Percentiles rank a stretch among this genome's conserved stretches.
Conservation (phyloP, 805 yeast species). For the Metschnikowia colocasiae region DNA sequence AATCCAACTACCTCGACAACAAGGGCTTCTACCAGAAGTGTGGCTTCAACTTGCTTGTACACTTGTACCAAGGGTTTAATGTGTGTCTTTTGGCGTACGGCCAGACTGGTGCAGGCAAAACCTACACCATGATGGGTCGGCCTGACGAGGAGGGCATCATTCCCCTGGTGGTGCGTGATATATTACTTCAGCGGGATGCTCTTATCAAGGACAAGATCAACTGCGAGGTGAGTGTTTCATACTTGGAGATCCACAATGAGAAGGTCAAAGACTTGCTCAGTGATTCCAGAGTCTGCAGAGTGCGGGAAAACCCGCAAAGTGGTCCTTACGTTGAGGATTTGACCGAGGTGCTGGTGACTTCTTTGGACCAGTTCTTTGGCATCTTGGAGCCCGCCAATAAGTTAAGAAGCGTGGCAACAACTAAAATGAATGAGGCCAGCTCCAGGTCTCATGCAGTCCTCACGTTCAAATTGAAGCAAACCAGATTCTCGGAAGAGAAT, state of each 20-base stretch:
- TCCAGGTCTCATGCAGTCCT: slow-evolving; percentile 82
- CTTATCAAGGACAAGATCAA: slow-evolving; percentile 36
- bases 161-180: slow-evolving; percentile 46
- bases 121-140: slow-evolving; percentile 42
- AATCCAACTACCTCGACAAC: slow-evolving; percentile 46
- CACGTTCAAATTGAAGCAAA: slow-evolving; percentile 59
- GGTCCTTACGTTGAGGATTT: slow-evolving; percentile 75
- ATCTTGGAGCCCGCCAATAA: slow-evolving; percentile 50
- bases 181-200: slow-evolving; percentile 43
- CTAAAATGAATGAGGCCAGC: slow-evolving; percentile 67
- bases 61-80: slow-evolving; percentile 47
- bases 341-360: slow-evolving; percentile 47
- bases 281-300: slow-evolving; percentile 34
- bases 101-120: slow-evolving; percentile 43
- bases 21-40: slow-evolving; percentile 45
- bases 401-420: slow-evolving; percentile 65
- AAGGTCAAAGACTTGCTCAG: slow-evolving; percentile 62
- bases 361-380: slow-evolving; percentile 46
- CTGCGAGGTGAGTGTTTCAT: slow-evolving; percentile 49
- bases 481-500: slow-evolving; percentile 30
- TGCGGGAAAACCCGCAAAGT: slow-evolving; percentile 62
- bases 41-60: slow-evolving; percentile 55
- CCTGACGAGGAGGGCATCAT: slow-evolving; percentile 35
- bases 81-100: slow-evolving; percentile 44
- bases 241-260: slow-evolving; percentile 76